Evolutionary conservation across 2,329 filamentous ascomycete genomes (phyloP).

Genomic region (Fusarium concolor): DNA sequence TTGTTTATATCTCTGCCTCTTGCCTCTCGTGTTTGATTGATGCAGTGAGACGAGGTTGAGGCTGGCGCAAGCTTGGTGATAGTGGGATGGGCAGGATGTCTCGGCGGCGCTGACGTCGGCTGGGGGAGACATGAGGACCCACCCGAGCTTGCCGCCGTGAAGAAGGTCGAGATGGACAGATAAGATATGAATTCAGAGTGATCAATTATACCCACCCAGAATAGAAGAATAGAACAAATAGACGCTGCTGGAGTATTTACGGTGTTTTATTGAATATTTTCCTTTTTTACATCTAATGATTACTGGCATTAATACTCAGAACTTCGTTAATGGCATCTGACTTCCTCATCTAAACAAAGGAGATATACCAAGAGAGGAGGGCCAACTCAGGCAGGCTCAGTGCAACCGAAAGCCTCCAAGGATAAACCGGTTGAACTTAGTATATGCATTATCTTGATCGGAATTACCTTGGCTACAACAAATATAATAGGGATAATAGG

Average conservation of each 20-base stretch:
- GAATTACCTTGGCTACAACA: no score
- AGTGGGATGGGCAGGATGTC: conserved; percentile 30
- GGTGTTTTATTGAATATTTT: neutral
- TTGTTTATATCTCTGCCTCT: conserved; percentile 1
- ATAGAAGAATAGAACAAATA: neutral
- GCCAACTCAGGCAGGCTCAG: no score
- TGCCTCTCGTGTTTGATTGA: neutral
- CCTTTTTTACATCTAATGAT: neutral
- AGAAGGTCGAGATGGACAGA: neutral
- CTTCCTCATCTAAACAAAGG: no score
- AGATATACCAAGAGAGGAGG: no score
- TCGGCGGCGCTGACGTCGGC: conserved; percentile 48
- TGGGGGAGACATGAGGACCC: conserved; percentile 38
- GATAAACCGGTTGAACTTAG: no score
- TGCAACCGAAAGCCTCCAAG: no score
- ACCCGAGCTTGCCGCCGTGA: conserved; percentile 38
- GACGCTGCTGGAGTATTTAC: neutral
- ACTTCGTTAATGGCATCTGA: no score
- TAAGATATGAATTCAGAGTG: neutral
- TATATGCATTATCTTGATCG: no score
- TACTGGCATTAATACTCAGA: neutral
- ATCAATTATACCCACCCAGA: neutral
- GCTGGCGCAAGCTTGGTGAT: conserved; percentile 32
- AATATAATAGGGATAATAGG: no score
- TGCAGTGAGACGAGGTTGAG: conserved; percentile 30